Evolutionary conservation across 495 filamentous ascomycete species (phyloP), one percentile per base, ranked within the genome.

Genomic region (Usnea hakonensis): DNA sequence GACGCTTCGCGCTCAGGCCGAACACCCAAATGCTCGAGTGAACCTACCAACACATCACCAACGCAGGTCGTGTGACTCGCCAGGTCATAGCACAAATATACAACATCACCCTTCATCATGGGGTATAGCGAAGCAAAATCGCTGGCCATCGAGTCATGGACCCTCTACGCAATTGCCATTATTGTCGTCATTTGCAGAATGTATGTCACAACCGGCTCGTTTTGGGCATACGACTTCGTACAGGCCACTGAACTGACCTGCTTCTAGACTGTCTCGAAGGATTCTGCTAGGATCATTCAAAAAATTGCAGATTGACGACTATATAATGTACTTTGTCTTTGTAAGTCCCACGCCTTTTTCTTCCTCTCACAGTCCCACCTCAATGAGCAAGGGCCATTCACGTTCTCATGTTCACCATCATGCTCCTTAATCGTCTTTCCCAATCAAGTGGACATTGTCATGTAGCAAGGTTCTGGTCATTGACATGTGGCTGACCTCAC

Each of bases 281-380:
- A 53, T 84, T 17, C 75, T 78, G 43, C 68, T 82, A 17, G 77
- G 80, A 10, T 70, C 74, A 0, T 67, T 75, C 44, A 76, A 70
- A 28, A 70, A 73, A 14, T 70, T 84, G 41, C 77, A 85, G 65
- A 33, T 74, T 4, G 83, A 85, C 57, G 83, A 86, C 66, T 81
- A 73, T 57, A 50, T 84, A 21, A 84, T 85, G 76, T 26, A 79
- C 0, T 59, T 80, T 38, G 77, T 76, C 13, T 67, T 79, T 50
- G 77, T 81, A 70, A 44, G 76, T 68, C 6, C 21, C 14, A 26
- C 9, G 3, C n/a, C n/a, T n/a, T 9, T 5, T 19, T 40, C 26
- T 32, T 33, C 28, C 28, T 33, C 14, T 19, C 48, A 0, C 16
- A 19, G 26, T 8, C 19, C 5, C 48, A 52, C 19, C 13, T n/a